phyloP scores from a whole-genome alignment of 108 stramenopile species.

The Asterionellopsis glacialis region DNA sequence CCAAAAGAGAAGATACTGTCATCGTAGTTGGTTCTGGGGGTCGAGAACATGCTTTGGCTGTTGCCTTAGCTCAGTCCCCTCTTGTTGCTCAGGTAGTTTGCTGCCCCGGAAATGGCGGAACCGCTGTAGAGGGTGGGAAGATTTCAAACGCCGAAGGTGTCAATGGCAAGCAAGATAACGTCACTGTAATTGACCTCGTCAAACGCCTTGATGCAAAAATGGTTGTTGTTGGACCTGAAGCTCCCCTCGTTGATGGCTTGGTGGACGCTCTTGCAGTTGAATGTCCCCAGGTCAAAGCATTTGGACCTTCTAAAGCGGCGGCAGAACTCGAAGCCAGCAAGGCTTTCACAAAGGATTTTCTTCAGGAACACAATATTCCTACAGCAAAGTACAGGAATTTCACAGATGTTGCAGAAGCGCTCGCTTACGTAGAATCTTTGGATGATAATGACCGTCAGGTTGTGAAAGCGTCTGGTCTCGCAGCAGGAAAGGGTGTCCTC shows the following conservation, averaged over 20 bases:
- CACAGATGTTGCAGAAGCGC: constrained; percentile 74
- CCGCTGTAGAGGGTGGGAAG: constrained; percentile 62
- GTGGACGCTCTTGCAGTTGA: constrained; percentile 78
- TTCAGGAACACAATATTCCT: constrained; percentile 87
- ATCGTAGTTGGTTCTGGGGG: constrained; percentile 86
- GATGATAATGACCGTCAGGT: constrained; percentile 87
- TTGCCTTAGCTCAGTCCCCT: constrained; percentile 75
- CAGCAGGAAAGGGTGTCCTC: constrained; percentile 98
- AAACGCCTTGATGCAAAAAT: constrained; percentile 60
- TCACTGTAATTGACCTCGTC: constrained; percentile 57
- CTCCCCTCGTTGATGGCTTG: constrained; percentile 92
- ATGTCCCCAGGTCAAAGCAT: constrained; percentile 82
- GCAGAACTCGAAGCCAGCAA: constrained; percentile 96
- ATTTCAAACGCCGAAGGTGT: constrained; percentile 55
- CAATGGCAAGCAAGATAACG: constrained; percentile 60
- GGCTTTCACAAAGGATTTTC: constrained; percentile 98
- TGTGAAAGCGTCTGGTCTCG: constrained; percentile 98
- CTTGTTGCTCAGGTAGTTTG: constrained; percentile 64
- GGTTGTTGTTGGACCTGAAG: constrained; percentile 97
- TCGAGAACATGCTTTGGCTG: constrained; percentile 84
- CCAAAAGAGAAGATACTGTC: constrained; percentile 47
- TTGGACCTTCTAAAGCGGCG: constrained; percentile 92
- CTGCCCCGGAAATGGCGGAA: constrained; percentile 88
- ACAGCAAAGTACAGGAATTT: constrained; percentile 95
- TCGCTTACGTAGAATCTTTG: constrained; percentile 77